A percentile compares a stretch with the other conserved stretches of the same genome.
phyloP scores from a whole-genome alignment of 1,284 basidiomycete genomes.

The Thecaphora thlaspeos region DNA sequence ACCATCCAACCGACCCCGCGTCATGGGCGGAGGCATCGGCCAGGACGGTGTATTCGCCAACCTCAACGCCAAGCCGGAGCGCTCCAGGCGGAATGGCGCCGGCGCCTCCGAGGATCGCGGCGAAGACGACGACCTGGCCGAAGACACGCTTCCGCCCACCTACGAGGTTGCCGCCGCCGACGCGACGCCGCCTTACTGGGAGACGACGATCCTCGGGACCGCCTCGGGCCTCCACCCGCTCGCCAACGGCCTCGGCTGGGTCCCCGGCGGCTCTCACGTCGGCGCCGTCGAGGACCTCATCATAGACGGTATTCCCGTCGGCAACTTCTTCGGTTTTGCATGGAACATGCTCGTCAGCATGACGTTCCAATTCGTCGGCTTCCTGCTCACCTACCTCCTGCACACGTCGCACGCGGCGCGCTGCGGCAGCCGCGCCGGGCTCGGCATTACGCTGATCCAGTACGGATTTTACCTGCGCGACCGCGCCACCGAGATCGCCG shows the following conservation, averaged over 20 bases:
- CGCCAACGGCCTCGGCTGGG: slow-evolving; percentile 58
- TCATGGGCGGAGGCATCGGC: slow-evolving; percentile 71
- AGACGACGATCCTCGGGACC: slow-evolving; percentile 76
- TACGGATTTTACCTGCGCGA: slow-evolving; percentile 80
- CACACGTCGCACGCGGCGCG: slow-evolving; percentile 84
- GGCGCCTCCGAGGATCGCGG: slow-evolving; percentile 61
- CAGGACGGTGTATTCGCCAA: slow-evolving; percentile 97
- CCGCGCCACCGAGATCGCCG: slow-evolving; percentile 55
- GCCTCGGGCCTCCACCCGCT: slow-evolving; percentile 59
- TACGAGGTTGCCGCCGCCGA: slow-evolving; percentile 87
- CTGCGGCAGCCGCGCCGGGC: slow-evolving; percentile 86
- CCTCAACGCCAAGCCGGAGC: slow-evolving; percentile 81
- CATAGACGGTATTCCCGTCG: slow-evolving; percentile 64
- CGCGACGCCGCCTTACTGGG: slow-evolving; percentile 92
- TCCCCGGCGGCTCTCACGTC: slow-evolving; percentile 51
- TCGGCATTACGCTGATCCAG: slow-evolving; percentile 85
- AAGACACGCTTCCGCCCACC: slow-evolving; percentile 65
- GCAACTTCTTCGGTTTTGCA: slow-evolving; percentile 70
- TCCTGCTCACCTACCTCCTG: slow-evolving; percentile 56
- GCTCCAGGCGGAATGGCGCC: slow-evolving; percentile 43
- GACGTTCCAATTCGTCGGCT: slow-evolving; percentile 87
- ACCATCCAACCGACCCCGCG: slow-evolving; percentile 21
- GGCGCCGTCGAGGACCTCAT: slow-evolving; percentile 62
- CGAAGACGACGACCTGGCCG: slow-evolving; percentile 66
- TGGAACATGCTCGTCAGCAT: slow-evolving; percentile 82